Evolutionary conservation across 176 grass and related monocot genomes (phyloP), one percentile per base, ranked within the genome.

Genomic region (Miscanthus lutarioriparius): DNA sequence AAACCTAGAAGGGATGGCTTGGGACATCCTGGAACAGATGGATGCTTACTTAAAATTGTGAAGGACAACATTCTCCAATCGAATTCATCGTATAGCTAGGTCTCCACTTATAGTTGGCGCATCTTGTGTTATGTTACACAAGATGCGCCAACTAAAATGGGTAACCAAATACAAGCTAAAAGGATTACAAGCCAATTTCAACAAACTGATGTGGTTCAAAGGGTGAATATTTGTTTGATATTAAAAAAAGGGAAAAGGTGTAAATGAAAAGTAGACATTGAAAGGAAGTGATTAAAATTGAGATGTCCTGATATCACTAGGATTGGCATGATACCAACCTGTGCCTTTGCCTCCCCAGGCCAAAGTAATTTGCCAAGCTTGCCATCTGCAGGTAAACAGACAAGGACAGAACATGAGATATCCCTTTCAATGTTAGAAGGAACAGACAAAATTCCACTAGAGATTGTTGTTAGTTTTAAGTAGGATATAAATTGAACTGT

Each of bases 281-380:
- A 49, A 54, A 77, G 3, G n/a, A 71, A 77, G 15, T 15, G 40
- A 43, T 64, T 51, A 33, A 27, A 75, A 78, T 82, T 75, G 10
- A 84, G 37, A 77, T 58, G 35, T 56, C 75, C 22, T 58, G 20
- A 26, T 32, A 41, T 77, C 62, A 78, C 86, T 39, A 74, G 37
- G 6, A 71, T 72, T 41, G 47, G 65, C 41, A 70, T 53, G 71
- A 51, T 72, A 83, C 39, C 4, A 54, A 95, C 96, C 96, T 99
- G 67, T 99, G 93, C 44, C 38, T 94, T 89, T 99, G 96, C 32
- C 26, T 64, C 80, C 96, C 96, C 44, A 99, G 82, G 37, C 89
- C 91, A 25, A 99, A 99, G 56, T 99, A 99, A 87, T 70, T 88
- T 71, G 96, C 96, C 78, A 99, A 92, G 84, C 89, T 96, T 75